A percentile compares a stretch with the other conserved stretches of the same genome.
phyloP scores from a whole-genome alignment of 83 land plant species.

The Thuja plicata region DNA sequence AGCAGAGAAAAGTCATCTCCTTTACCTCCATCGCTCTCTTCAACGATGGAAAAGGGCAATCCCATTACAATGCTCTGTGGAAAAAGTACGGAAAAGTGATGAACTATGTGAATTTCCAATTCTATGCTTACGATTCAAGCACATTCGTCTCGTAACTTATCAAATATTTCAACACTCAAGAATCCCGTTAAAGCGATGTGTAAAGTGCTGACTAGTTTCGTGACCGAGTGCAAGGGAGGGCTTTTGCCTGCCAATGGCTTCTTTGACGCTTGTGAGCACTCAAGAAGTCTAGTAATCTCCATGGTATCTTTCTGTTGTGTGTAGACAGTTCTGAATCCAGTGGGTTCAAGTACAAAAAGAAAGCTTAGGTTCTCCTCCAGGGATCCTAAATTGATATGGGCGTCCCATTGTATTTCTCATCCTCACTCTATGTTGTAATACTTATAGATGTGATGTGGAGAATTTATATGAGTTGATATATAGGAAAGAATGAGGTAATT shows the following conservation, averaged over 20 bases:
- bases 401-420: too few species aligned
- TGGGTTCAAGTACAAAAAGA: conserved; percentile 32
- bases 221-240: conserved; percentile 38
- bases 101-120: conserved; percentile 68
- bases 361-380: conserved; percentile 24
- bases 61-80: conserved; percentile 52
- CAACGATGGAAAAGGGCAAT: conserved; percentile 31
- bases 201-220: conserved; percentile 50
- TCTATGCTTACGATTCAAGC: conserved; percentile 43
- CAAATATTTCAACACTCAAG: conserved; percentile 24
- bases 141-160: conserved; percentile 43
- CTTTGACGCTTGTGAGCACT: conserved; percentile 45
- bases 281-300: conserved; percentile 25
- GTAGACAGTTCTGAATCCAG: conserved; percentile 42
- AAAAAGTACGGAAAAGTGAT: conserved; percentile 25
- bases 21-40: conserved; percentile 72
- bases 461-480: too few species aligned
- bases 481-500: too few species aligned
- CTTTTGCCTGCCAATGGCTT: conserved; percentile 34
- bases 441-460: too few species aligned
- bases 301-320: conserved; percentile 59
- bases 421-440: too few species aligned
- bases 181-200: conserved; percentile 35
- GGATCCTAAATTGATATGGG: neutral
- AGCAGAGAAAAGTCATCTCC: conserved; percentile 31